phyloP scores from a whole-genome alignment of 106 monocot genomes.

The Allium sativum region DNA sequence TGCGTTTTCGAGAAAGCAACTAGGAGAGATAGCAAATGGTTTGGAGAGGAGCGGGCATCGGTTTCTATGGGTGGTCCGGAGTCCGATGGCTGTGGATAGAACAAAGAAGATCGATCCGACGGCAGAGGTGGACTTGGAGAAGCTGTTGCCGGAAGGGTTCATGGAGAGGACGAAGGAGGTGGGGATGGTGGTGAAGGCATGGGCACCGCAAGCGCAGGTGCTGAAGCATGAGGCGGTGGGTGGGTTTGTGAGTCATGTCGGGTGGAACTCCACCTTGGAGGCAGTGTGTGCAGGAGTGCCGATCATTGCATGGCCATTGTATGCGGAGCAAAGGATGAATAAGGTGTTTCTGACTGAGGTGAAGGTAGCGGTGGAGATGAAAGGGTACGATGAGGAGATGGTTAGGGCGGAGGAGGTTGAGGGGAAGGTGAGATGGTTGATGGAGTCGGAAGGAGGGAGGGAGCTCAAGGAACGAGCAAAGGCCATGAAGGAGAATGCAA shows the following conservation, averaged over 20 bases:
- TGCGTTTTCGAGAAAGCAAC: conserved; percentile 34
- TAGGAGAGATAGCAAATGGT: conserved; percentile 48
- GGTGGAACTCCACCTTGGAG: conserved; percentile 61
- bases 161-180: conserved; percentile 31
- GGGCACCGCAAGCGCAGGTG: conserved; percentile 54
- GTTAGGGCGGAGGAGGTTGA: conserved; percentile 54
- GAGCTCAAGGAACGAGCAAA: conserved; percentile 12
- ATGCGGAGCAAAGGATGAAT: conserved; percentile 61
- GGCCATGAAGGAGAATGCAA: conserved; percentile 19
- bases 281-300: conserved; percentile 39
- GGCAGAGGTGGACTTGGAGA: conserved; percentile 32
- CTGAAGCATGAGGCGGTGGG: conserved; percentile 41
- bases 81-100: conserved; percentile 17
- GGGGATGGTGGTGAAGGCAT: conserved; percentile 48
- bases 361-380: conserved; percentile 27
- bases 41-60: conserved; percentile 54
- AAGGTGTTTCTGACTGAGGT: conserved; percentile 30
- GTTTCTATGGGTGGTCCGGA: conserved; percentile 67
- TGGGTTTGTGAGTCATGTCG: conserved; percentile 58
- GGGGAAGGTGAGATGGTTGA: conserved; percentile 42
- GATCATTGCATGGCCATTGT: conserved; percentile 56
- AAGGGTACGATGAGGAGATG: conserved; percentile 33
- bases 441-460: conserved; percentile 36
- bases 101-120: conserved; percentile 2
- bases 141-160: conserved; percentile 49